Conservation (phyloP, 495 filamentous ascomycete genomes). For the Bryoglossum gracile region DNA sequence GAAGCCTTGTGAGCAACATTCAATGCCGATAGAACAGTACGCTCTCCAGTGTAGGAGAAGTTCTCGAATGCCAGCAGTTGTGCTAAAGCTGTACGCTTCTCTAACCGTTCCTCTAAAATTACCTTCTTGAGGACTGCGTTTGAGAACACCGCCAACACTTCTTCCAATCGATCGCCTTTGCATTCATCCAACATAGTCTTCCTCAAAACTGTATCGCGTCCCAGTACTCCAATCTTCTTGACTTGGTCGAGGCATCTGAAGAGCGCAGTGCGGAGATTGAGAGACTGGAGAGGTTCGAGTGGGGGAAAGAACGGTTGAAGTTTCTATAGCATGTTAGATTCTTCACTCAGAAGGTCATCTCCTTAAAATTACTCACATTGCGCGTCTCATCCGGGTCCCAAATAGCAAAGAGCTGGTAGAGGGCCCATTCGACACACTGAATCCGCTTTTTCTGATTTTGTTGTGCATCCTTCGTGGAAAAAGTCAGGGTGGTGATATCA, state of each 20-base stretch:
- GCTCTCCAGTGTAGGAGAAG: conserved; percentile 50
- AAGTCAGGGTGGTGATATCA: conserved; percentile 51
- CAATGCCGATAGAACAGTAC: conserved; percentile 54
- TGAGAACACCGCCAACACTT: conserved; percentile 73
- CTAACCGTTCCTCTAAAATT: conserved; percentile 29
- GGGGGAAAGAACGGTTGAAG: conserved; percentile 85
- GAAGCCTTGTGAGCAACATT: conserved; percentile 66
- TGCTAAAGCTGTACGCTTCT: conserved; percentile 38
- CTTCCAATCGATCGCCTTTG: conserved; percentile 72
- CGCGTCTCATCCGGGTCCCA: conserved; percentile 70
- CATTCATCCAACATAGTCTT: conserved; percentile 94
- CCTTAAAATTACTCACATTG: conserved; percentile 41
- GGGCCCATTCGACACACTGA: conserved; percentile 72
- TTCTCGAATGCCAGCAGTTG: conserved; percentile 56
- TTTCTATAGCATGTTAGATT: conserved; percentile 46
- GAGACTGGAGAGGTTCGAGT: conserved; percentile 74
- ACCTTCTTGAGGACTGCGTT: conserved; percentile 70
- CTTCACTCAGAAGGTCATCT: conserved; percentile 8
- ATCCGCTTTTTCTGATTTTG: conserved; percentile 74
- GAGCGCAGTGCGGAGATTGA: conserved; percentile 82
- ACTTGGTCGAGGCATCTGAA: conserved; percentile 68
- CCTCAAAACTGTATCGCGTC: conserved; percentile 66
- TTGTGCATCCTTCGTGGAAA: conserved; percentile 56
- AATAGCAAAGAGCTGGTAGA: conserved; percentile 73
- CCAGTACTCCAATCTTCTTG: conserved; percentile 79